A percentile compares a stretch with the other conserved stretches of the same genome.
phyloP scores from a whole-genome alignment of 1,284 basidiomycete genomes.

The Salmacisia buchloeana region DNA sequence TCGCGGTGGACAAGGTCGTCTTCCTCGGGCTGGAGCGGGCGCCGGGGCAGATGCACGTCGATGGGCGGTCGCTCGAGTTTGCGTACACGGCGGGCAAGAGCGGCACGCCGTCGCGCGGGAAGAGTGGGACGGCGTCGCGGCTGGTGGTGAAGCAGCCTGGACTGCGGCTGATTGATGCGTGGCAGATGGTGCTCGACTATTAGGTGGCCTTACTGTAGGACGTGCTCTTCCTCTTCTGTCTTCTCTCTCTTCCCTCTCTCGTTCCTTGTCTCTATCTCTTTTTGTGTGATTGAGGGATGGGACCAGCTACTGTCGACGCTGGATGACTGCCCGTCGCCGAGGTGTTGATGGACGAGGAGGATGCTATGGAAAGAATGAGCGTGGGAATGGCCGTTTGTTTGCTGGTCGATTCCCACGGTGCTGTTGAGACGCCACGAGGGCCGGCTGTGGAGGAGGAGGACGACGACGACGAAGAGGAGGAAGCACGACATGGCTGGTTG shows the following conservation, averaged over 20 bases:
- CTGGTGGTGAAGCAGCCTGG: slow-evolving; percentile 1
- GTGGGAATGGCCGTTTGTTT: neutral
- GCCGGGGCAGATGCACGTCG: slow-evolving; percentile 21
- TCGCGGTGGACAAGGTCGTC: slow-evolving; percentile 44
- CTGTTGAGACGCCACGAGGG: no score
- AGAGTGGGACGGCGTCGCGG: neutral
- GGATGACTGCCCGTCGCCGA: no score
- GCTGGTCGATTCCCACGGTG: neutral
- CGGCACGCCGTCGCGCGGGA: neutral
- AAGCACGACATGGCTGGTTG: neutral
- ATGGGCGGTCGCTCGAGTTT: slow-evolving; percentile 16
- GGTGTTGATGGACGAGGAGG: no score
- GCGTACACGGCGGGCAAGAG: neutral
- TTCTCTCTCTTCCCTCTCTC: neutral
- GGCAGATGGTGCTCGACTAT: slow-evolving; percentile 2
- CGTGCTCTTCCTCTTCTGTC: neutral
- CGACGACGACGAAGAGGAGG: neutral
- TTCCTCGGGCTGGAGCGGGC: slow-evolving; percentile 36
- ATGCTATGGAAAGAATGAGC: no score
- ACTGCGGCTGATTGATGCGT: slow-evolving; percentile 1
- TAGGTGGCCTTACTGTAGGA: no score
- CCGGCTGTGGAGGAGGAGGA: neutral
- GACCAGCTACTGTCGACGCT: no score
- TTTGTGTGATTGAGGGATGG: no score
- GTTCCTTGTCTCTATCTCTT: neutral